Conservation (phyloP, 208 protist species). For the Porcisia hertigi region DNA sequence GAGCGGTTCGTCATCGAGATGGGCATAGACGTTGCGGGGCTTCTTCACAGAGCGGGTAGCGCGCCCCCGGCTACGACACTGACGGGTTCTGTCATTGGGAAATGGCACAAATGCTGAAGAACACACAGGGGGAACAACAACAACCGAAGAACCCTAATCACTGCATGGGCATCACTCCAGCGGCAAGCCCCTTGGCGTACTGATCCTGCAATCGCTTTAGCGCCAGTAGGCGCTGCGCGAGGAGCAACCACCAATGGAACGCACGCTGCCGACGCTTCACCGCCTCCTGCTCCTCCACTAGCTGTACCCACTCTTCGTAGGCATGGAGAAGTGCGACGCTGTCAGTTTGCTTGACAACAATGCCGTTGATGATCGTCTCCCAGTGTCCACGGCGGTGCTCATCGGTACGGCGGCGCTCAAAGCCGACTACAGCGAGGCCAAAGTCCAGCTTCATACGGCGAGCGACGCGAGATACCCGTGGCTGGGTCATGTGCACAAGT, state of each 20-base stretch:
- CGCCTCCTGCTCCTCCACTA: constrained; percentile 83
- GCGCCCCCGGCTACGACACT: background rate
- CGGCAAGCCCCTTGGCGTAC: constrained; percentile 63
- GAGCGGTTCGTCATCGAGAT: background rate
- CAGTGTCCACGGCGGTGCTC: constrained; percentile 75
- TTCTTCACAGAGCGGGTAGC: background rate
- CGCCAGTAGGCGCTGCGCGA: constrained; percentile 74
- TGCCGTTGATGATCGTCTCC: constrained; percentile 79
- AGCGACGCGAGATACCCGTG: constrained; percentile 80
- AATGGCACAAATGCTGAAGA: background rate
- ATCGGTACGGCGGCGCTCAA: constrained; percentile 61
- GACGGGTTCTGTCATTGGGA: too few species aligned
- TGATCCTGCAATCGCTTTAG: constrained; percentile 76
- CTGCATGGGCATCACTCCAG: constrained; percentile 44
- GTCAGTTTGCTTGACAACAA: constrained; percentile 74
- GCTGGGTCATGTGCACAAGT: constrained; percentile 71
- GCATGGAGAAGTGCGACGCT: constrained; percentile 52
- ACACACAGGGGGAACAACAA: background rate
- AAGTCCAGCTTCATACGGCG: constrained; percentile 84
- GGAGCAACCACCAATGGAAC: constrained; percentile 85
- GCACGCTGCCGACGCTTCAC: constrained; percentile 68
- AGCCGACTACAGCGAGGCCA: constrained; percentile 73
- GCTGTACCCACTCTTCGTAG: constrained; percentile 85
- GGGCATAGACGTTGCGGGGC: background rate
- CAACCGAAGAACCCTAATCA: background rate